phyloP scores from a whole-genome alignment of 1,284 basidiomycete genomes.

The Boletus hoseneyae region DNA sequence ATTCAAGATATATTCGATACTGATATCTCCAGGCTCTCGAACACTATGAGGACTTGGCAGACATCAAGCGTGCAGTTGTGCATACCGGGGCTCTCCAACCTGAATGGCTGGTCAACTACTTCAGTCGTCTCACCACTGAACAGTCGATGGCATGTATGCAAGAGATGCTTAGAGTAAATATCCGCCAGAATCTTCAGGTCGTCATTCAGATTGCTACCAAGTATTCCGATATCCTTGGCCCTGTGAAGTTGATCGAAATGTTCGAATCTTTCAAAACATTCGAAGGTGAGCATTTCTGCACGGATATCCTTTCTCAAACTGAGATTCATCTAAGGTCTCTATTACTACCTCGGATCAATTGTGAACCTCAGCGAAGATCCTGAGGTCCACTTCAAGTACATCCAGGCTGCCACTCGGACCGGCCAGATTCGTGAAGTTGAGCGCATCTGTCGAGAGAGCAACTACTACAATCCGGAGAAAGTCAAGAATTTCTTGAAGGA shows the following conservation, averaged over 20 bases:
- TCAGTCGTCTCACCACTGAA: conserved; percentile 97
- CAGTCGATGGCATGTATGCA: conserved; percentile 96
- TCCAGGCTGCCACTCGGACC: conserved; percentile 97
- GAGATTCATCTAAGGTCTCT: conserved; percentile 61
- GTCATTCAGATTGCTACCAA: conserved; percentile 99
- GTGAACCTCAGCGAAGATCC: conserved; percentile 96
- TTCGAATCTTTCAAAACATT: conserved; percentile 99
- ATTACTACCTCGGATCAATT: conserved; percentile 96
- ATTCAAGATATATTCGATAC: conserved; percentile 2
- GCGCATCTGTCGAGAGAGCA: conserved; percentile 97
- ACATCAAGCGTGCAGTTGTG: conserved; percentile 98
- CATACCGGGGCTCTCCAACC: conserved; percentile 86
- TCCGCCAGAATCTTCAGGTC: conserved; percentile 95
- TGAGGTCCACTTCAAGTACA: conserved; percentile 99
- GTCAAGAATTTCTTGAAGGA: conserved; percentile 99
- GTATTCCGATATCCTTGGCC: conserved; percentile 97
- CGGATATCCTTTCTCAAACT: neutral
- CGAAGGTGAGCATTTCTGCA: conserved; percentile 55
- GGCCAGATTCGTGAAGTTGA: conserved; percentile 99
- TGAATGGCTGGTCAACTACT: conserved; percentile 99
- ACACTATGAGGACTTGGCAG: conserved; percentile 95
- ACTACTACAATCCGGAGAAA: conserved; percentile 98
- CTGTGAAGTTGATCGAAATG: conserved; percentile 97
- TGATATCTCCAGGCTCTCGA: conserved; percentile 77
- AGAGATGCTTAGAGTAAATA: conserved; percentile 97